These are phyloP conservation scores for Talaromyces sp. DNA, from an alignment of 2,329 filamentous ascomycete species.

Conservation along the genomic window DNA sequence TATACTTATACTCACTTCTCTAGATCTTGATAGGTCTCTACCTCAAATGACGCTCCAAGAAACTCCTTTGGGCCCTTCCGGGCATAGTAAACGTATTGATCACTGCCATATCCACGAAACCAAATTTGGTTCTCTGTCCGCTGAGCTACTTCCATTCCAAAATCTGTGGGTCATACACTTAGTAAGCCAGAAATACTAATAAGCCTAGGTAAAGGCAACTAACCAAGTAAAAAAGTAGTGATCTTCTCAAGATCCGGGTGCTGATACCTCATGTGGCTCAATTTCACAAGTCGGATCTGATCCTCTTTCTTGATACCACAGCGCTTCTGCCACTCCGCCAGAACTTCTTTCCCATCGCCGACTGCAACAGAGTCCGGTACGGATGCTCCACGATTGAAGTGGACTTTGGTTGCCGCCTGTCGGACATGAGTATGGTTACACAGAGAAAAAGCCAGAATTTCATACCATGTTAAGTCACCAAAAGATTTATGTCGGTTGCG, in stretches of 20 bases:
- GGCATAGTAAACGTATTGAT: conserved; percentile 26
- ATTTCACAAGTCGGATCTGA: conserved; percentile 48
- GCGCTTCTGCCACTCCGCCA: conserved; percentile 22
- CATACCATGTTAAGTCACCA: neutral
- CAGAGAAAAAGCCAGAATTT: neutral
- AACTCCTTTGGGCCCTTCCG: conserved; percentile 39
- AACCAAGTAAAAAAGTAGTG: conserved; percentile 25
- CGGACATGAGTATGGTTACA: neutral
- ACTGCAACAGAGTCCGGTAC: conserved; percentile 21
- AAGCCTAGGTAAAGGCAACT: neutral
- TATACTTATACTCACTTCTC: conserved; percentile 32
- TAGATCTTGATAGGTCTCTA: conserved; percentile 43
- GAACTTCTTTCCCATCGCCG: conserved; percentile 17
- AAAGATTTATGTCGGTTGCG: neutral
- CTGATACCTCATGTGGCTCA: conserved; percentile 55
- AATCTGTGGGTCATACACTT: conserved; percentile 19
- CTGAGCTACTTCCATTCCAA: conserved; percentile 38
- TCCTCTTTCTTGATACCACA: conserved; percentile 40
- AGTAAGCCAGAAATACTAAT: neutral
- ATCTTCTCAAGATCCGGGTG: conserved; percentile 51
- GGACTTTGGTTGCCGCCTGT: neutral
- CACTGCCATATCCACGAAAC: conserved; percentile 24
- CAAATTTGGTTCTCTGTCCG: conserved; percentile 25
- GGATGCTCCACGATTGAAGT: conserved; percentile 1
- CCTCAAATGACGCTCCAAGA: conserved; percentile 44